Percentiles rank a stretch among this genome's conserved stretches.
Conservation (phyloP, 2,329 filamentous ascomycete genomes). For the Fonsecaea multimorphosa region DNA sequence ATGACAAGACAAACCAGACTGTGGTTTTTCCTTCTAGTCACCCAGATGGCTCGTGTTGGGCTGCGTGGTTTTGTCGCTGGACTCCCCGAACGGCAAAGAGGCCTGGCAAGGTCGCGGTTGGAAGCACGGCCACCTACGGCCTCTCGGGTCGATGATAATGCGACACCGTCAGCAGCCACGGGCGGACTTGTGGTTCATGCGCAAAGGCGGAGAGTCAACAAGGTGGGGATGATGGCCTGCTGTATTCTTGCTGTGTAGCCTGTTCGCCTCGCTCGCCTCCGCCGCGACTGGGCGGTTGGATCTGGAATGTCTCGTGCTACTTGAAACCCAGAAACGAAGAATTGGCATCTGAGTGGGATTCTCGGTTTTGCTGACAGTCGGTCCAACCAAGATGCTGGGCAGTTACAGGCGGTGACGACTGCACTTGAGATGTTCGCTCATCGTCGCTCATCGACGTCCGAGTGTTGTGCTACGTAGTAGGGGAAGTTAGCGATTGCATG, state of each 20-base stretch:
- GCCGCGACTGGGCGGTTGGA: neutral
- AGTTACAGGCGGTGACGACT: neutral
- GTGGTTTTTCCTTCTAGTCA: neutral
- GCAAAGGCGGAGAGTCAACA: conserved; percentile 2
- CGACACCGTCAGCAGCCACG: conserved; percentile 4
- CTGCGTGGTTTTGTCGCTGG: neutral
- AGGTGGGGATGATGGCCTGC: neutral
- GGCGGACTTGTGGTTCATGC: conserved; percentile 1
- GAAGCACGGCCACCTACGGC: neutral
- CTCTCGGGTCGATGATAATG: conserved; percentile 19
- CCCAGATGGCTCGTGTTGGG: neutral
- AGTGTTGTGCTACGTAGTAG: neutral
- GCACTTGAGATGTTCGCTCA: neutral
- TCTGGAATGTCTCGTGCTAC: conserved; percentile 19
- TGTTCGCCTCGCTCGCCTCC: neutral
- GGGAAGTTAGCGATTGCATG: neutral
- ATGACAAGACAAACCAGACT: neutral
- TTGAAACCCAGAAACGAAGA: neutral
- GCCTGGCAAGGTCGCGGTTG: neutral
- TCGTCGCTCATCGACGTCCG: neutral
- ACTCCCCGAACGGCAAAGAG: neutral
- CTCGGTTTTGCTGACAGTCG: conserved; percentile 7
- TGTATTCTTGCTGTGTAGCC: neutral
- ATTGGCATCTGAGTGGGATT: conserved; percentile 15
- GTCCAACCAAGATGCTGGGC: neutral